These are phyloP conservation scores for Pochonia chlamydosporia DNA, from an alignment of 2,329 filamentous ascomycete species.

Conservation along the genomic window DNA sequence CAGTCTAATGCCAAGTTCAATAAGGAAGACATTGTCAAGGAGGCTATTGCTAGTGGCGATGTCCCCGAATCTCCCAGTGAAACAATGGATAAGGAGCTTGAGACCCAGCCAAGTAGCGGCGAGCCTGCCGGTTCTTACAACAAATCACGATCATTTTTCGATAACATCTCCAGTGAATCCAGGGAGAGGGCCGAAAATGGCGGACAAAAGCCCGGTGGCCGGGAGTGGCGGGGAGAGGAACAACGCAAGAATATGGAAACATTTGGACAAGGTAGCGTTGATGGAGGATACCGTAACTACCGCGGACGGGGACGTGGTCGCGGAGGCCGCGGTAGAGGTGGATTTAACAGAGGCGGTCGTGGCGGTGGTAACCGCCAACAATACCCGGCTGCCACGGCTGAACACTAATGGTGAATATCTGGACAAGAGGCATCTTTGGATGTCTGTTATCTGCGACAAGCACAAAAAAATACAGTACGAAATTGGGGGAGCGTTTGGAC, in stretches of 20 bases:
- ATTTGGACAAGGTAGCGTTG: conserved; percentile 93
- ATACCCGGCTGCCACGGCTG: conserved; percentile 21
- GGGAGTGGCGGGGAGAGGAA: conserved; percentile 88
- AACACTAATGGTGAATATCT: conserved; percentile 16
- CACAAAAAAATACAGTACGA: neutral
- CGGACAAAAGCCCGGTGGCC: conserved; percentile 64
- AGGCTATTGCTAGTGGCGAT: conserved; percentile 78
- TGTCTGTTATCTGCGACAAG: conserved; percentile 1
- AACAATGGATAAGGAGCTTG: conserved; percentile 27
- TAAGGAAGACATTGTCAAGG: conserved; percentile 63
- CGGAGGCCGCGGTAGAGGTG: conserved; percentile 43
- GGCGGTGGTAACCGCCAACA: conserved; percentile 29
- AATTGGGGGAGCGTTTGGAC: neutral
- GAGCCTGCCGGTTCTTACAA: conserved; percentile 62
- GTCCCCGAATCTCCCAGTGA: conserved; percentile 44
- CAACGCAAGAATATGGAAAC: conserved; percentile 96
- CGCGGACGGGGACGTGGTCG: conserved; percentile 74
- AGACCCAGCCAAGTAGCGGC: conserved; percentile 33
- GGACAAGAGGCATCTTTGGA: neutral
- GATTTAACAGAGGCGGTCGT: conserved; percentile 33
- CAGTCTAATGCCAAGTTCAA: conserved; percentile 43
- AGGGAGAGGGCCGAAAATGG: conserved; percentile 77
- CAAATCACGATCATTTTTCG: conserved; percentile 87
- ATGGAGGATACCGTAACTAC: conserved; percentile 71
- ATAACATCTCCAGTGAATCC: conserved; percentile 93